Evolutionary conservation across 2,329 filamentous ascomycete genomes (phyloP), one percentile per base, ranked within the genome.

Genomic region (Penicillium digitatum): DNA sequence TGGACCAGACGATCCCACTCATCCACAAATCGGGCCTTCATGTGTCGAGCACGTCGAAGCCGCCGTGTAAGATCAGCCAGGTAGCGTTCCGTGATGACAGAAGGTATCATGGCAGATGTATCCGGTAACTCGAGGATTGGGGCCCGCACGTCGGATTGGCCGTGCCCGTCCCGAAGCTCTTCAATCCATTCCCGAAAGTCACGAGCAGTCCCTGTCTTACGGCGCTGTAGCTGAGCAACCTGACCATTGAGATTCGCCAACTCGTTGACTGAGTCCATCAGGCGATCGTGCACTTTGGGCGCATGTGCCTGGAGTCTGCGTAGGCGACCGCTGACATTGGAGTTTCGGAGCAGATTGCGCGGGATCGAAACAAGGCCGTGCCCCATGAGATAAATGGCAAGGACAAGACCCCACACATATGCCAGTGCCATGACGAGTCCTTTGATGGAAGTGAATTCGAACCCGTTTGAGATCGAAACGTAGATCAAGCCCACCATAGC

Each of bases 351-450:
- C 16, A 99, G 78, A 35, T 83, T 84, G 61, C 93, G 82, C 0
- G 94, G 94, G 54, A 99, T 88, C 1, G 92, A 88, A 31, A 99
- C 94, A 26, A 99, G 80, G 8, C 94, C 94, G 72, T 99, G 94
- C 7, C 94, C 94, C 93, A 99, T 97, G 38, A 99, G 81, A 68
- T 96, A 97, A 59, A 99, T 96, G 43, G 92, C 94, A 49, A 97
- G 80, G 5, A 93, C 81, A 64, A 99, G 77, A 65, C 92, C 91
- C 88, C 92, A 97, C 57, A 90, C 90, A 73, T 99, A 99, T 35
- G 93, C 89, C 56, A 97, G 78, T 14, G 94, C 93, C 89, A 99
- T 96, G 60, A 95, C 81, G 38, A 95, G 79, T 34, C 84, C 87
- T 76, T 95, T 96, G 63, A 97, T 80, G 0, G 87, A 87, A 2